Evolutionary conservation across 495 filamentous ascomycete species (phyloP).

Genomic region (Annulohypoxylon bovei): DNA sequence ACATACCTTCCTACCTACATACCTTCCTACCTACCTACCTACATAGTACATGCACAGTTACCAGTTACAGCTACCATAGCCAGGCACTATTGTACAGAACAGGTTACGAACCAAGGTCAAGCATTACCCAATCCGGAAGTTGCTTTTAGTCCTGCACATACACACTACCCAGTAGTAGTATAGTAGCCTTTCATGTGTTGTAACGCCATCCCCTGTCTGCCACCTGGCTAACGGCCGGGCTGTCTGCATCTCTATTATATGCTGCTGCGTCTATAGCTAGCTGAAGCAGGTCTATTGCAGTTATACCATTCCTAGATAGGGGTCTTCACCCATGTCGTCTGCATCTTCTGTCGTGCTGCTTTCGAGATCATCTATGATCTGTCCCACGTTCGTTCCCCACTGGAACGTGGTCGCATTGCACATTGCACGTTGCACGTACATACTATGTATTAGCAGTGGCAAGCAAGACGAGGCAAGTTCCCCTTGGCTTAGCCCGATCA

Average conservation of each 20-base stretch:
- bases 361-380: slow-evolving; percentile 25
- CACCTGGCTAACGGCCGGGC: slow-evolving; percentile 30
- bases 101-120: slow-evolving; percentile 13
- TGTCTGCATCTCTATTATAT: slow-evolving; percentile 13
- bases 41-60: neutral
- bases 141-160: slow-evolving; percentile 4
- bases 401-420: slow-evolving; percentile 14
- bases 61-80: slow-evolving; percentile 5
- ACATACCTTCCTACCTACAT: no score
- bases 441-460: slow-evolving; percentile 2
- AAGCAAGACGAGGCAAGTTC: slow-evolving; percentile 6
- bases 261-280: neutral
- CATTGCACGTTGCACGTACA: neutral
- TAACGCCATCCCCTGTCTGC: slow-evolving; percentile 32
- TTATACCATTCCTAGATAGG: slow-evolving; percentile 30
- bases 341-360: slow-evolving; percentile 5
- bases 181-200: slow-evolving; percentile 22
- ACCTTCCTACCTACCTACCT: no score
- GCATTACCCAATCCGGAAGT: slow-evolving; percentile 35
- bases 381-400: slow-evolving; percentile 9
- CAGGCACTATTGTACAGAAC: slow-evolving; percentile 29
- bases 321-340: slow-evolving; percentile 27
- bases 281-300: slow-evolving; percentile 17
- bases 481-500: slow-evolving; percentile 19
- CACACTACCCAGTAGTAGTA: neutral